Conservation (phyloP, 2,329 filamentous ascomycete species). For the Aspergillus sp. region DNA sequence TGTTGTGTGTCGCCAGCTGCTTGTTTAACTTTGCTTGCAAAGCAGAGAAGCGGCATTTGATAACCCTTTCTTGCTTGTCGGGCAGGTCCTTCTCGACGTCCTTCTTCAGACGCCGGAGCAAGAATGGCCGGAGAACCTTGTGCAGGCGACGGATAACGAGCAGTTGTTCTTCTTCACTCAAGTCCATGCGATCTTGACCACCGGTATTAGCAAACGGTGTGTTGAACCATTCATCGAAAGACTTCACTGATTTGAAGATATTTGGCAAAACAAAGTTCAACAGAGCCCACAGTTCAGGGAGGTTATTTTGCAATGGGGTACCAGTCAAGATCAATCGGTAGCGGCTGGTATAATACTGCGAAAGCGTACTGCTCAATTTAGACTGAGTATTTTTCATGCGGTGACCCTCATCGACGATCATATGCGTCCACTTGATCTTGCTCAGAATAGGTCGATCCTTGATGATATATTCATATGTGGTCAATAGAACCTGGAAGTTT, state of each 20-base stretch:
- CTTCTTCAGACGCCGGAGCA: slow-evolving; percentile 97
- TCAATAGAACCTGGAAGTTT: slow-evolving; percentile 92
- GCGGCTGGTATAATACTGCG: slow-evolving; percentile 89
- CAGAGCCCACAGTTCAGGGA: slow-evolving; percentile 94
- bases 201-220: slow-evolving; percentile 98
- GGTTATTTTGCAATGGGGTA: slow-evolving; percentile 95
- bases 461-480: slow-evolving; percentile 99
- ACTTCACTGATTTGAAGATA: slow-evolving; percentile 98
- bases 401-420: slow-evolving; percentile 99
- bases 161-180: slow-evolving; percentile 99
- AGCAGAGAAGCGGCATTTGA: slow-evolving; percentile 98
- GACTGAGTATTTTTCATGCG: slow-evolving; percentile 99
- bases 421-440: slow-evolving; percentile 99
- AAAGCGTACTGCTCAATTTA: slow-evolving; percentile 92
- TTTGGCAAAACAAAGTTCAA: slow-evolving; percentile 97
- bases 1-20: slow-evolving; percentile 95
- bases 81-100: slow-evolving; percentile 98
- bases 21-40: slow-evolving; percentile 93
- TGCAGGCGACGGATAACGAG: slow-evolving; percentile 97
- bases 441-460: slow-evolving; percentile 92
- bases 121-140: slow-evolving; percentile 95
- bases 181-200: slow-evolving; percentile 96
- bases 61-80: slow-evolving; percentile 98
- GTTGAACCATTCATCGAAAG: slow-evolving; percentile 99
- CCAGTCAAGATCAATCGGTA: slow-evolving; percentile 97